Percentiles rank a stretch among this genome's conserved stretches.
Evolutionary conservation across 192 early-diverging fungal genomes (phyloP).

Genomic region (Phlyctochytrium planicorne): DNA sequence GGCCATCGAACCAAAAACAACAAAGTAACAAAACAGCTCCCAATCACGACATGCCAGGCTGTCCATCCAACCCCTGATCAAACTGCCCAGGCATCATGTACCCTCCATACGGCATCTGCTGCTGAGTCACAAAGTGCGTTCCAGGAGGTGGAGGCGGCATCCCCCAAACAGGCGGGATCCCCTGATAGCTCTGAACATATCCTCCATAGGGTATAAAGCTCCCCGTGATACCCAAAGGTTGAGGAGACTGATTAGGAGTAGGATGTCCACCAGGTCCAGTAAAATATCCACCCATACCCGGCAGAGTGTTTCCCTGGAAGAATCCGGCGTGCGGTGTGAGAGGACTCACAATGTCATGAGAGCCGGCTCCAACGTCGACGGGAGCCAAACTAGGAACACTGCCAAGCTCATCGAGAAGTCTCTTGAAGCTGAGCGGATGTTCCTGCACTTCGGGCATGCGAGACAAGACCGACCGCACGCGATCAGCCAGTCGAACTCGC

Average conservation of each 20-base stretch:
- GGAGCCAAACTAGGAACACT: conserved; percentile 18
- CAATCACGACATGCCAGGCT: too few species aligned
- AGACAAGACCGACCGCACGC: conserved; percentile 57
- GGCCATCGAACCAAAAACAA: too few species aligned
- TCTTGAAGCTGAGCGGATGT: conserved; percentile 72
- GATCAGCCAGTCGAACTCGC: conserved; percentile 73
- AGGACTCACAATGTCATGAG: conserved; percentile 12
- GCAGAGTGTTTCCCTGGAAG: neutral
- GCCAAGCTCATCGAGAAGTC: conserved; percentile 73
- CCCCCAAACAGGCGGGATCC: too few species aligned
- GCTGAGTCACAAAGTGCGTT: too few species aligned
- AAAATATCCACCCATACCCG: neutral
- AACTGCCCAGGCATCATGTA: too few species aligned
- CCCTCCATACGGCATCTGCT: too few species aligned
- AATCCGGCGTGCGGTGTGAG: conserved; percentile 14
- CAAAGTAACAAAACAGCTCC: too few species aligned
- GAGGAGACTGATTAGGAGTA: neutral
- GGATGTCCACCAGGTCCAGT: neutral
- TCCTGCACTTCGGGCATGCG: conserved; percentile 60
- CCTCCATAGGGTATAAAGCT: too few species aligned
- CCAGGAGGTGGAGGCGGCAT: too few species aligned
- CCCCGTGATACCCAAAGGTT: too few species aligned
- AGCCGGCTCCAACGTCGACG: neutral
- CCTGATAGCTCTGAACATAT: too few species aligned
- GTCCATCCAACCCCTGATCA: too few species aligned